Base-by-base conservation (phyloP, 768 basidiomycete species). In the Boletus fagicola region DNA sequence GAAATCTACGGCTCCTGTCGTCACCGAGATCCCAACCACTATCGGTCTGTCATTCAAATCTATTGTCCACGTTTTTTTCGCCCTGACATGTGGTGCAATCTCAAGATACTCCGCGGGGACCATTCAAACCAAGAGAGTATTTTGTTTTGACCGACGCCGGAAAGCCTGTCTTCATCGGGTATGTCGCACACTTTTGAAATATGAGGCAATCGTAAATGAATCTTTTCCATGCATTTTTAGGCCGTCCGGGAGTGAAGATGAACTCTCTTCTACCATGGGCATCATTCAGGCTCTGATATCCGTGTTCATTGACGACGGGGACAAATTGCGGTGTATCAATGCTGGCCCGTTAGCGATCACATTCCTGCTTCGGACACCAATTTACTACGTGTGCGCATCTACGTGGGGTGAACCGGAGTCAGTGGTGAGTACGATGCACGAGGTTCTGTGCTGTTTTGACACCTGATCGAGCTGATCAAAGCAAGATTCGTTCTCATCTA, bases 381-480 rank as follows among this genome's bases (percentile, higher is more conserved):
- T 99, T 20, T 98, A 98, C 73, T 92, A 95, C 66, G 93, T 88
- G 30, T 95, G 91, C 60, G 87, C 86, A 13, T 94, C 93, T 22
- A 85, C 88, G 12, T 96, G 92, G 92, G 91, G 91, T 13, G 97
- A 98, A 73, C 96, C 97, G 0, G 97, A 98, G 73, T 92, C 90
- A 59, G 87, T 98, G 61, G 95, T 98, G 75, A 75, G 92, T 78
- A 51, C 56, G 36, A 18, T 42, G 18, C 16, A 22, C 26, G 28
- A 28, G 9, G 24, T 20, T 46, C 31, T 31, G 45, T 38, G 45
- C 35, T 35, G 26, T 45, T 26, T 49, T 51, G 46, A 49, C 51
- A 56, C 46, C 62, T 59, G 64, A 59, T 77, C 67, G 74, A 65
- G 57, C 71, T 78, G 69, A 67, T 75, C 79, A 76, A 87, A 86